Base-by-base conservation (phyloP, 192 early-diverging fungal genomes). In the Funneliformis mosseae region DNA sequence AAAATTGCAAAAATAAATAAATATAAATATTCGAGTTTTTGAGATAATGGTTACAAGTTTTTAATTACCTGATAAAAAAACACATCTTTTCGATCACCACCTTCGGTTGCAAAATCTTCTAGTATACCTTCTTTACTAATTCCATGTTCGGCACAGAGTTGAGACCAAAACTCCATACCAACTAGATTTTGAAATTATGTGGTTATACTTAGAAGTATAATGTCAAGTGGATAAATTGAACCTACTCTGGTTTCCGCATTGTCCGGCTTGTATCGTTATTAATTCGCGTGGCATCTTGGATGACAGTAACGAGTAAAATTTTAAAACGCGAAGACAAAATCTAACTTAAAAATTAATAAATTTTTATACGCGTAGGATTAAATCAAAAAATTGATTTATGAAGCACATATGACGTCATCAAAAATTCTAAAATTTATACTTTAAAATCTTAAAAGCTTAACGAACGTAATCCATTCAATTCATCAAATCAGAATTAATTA, bases 161-260 rank as follows among this genome's bases (percentile, higher is more conserved):
- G 93, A 11, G 84, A 85, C 97, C 97, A 99, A 85, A 99, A 99
- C 90, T 97, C 94, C 83, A 90, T 91, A 69, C 97, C 97, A 83
- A 99, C 95, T 97, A 82, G 0, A 39, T 23, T 14, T 64, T 50
- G 38, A 69, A 50, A 5, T 82, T 33, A 23, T 33, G 5, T 55
- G 14, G 9, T 41, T 45, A 21, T 45, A 67, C 14, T 55, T 8
- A 45, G n/a, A 42, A 33, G 18, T 14, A 41, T 38, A 10, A 25
- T 38, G 39, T 21, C 12, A 42, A 21, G 21, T 48, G 41, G 14
- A 16, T 60, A 46, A n/a, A 8, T 28, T 25, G 33, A 21, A 63
- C 83, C 73, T 90, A 96, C 95, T 96, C 82, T 99, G 97, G 84
- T 99, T 99, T 74, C 97, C 97, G 84, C 97, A 99, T 87, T 99